A percentile compares a stretch with the other conserved stretches of the same genome.
These are phyloP conservation scores for Stephanodiscus triporus DNA, from an alignment of 108 stramenopile genomes.

Conservation along the genomic window DNA sequence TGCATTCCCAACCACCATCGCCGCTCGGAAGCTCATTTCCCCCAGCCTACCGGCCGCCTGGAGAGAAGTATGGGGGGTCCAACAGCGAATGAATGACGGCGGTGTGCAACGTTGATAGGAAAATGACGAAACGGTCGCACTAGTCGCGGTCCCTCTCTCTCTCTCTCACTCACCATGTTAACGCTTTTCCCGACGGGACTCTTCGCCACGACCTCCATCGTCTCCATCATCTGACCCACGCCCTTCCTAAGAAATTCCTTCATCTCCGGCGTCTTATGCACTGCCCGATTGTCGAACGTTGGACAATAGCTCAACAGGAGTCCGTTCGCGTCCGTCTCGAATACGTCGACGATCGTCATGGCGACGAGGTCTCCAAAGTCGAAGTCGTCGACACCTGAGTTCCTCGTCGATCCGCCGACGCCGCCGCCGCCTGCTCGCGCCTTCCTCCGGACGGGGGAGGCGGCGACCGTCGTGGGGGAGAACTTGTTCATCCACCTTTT, in stretches of 20 bases:
- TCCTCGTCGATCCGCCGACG: too few species aligned
- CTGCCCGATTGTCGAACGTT: slow-evolving; percentile 86
- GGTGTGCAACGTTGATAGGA: not conserved
- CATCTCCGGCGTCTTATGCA: slow-evolving; percentile 78
- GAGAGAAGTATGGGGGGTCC: not conserved
- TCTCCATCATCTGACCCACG: slow-evolving; percentile 54
- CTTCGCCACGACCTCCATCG: slow-evolving; percentile 57
- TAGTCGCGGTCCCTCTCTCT: too few species aligned
- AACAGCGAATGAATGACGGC: not conserved
- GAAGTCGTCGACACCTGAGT: slow-evolving; percentile 55
- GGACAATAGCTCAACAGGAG: slow-evolving; percentile 85
- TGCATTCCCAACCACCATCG: slow-evolving; percentile 10
- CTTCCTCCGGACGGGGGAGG: too few species aligned
- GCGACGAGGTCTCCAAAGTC: slow-evolving; percentile 85
- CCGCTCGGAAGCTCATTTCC: slow-evolving; percentile 7
- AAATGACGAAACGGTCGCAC: not conserved
- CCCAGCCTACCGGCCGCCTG: slow-evolving; percentile 8
- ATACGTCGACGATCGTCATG: slow-evolving; percentile 90
- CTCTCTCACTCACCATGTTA: slow-evolving; percentile 40
- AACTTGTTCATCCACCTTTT: slow-evolving; percentile 89
- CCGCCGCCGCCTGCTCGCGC: too few species aligned
- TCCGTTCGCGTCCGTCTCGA: slow-evolving; percentile 87
- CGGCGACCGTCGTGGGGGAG: slow-evolving; percentile 46
- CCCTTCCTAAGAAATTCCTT: slow-evolving; percentile 73
- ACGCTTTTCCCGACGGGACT: slow-evolving; percentile 71